Evolutionary conservation across 2,329 filamentous ascomycete species (phyloP).

Genomic region (Dothidotthia symphoricarpi): DNA sequence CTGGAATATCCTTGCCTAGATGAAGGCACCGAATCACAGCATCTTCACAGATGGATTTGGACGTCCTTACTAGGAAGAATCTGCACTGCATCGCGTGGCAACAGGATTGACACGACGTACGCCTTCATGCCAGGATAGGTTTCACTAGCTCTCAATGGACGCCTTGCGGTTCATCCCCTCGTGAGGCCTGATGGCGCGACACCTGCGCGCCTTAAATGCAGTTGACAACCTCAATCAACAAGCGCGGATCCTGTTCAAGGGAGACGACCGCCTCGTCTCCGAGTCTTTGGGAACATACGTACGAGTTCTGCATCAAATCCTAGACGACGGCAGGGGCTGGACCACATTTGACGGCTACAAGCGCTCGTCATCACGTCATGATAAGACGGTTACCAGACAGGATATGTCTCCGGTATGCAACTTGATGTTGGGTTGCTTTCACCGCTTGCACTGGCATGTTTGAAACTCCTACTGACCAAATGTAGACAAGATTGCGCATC

Average conservation of each 20-base stretch:
- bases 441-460: no score
- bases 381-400: no score
- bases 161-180: conserved; percentile 9
- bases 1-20: neutral
- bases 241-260: conserved; percentile 12
- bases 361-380: no score
- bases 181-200: no score
- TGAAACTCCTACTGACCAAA: neutral
- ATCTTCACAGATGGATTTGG: no score
- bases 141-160: conserved; percentile 6
- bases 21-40: conserved; percentile 3
- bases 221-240: conserved; percentile 11
- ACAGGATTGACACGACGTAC: conserved; percentile 10
- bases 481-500: conserved; percentile 2
- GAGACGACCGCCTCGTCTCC: conserved; percentile 25
- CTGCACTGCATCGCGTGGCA: conserved; percentile 2
- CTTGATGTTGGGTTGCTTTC: no score
- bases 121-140: conserved; percentile 1
- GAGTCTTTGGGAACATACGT: conserved; percentile 11
- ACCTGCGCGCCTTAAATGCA: conserved; percentile 15
- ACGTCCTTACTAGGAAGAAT: no score
- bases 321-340: neutral
- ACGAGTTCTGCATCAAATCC: neutral
- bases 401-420: no score
- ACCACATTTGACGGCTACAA: neutral